phyloP scores from a whole-genome alignment of 345 rosid genomes.

The thale cress (Arabidopsis thaliana) region DNA sequence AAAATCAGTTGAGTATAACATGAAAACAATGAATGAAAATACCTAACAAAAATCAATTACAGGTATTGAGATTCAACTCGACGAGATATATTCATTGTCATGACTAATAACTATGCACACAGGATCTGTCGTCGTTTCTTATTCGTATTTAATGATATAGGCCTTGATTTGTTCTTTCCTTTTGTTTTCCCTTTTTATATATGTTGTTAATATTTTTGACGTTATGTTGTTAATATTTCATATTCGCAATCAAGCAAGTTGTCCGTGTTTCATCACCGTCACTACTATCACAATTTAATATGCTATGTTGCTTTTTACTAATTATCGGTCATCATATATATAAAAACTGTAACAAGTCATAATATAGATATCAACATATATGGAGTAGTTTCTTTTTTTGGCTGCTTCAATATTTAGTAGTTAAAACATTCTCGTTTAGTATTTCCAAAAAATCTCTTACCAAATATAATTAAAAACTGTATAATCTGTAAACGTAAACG shows the following conservation, averaged over 20 bases:
- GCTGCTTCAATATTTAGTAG: background rate
- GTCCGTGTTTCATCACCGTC: slow-evolving; percentile 27
- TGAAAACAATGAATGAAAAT: slow-evolving; percentile 22
- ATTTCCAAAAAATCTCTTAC: background rate
- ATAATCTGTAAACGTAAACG: background rate
- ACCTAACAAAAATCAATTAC: slow-evolving; percentile 34
- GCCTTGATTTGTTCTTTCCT: background rate
- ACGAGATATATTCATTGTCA: slow-evolving; percentile 28
- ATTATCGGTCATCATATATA: background rate
- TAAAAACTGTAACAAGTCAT: too few relatives aligned
- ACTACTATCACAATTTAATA: background rate
- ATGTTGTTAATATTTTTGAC: background rate
- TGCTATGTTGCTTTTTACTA: background rate
- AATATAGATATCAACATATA: background rate
- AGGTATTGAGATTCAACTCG: slow-evolving; percentile 6
- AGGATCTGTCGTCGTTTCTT: slow-evolving; percentile 32
- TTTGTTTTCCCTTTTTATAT: background rate
- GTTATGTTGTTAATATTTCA: background rate
- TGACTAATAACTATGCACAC: slow-evolving; percentile 32
- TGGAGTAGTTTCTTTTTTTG: background rate
- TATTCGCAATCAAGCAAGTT: slow-evolving; percentile 6
- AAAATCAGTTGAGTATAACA: slow-evolving; percentile 13
- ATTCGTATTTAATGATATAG: slow-evolving; percentile 32
- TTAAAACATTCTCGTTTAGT: background rate
- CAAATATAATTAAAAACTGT: background rate